Percentiles rank a stretch among this genome's conserved stretches.
Conservation (phyloP, 2,329 filamentous ascomycete species). For the Alternaria ventricosa region DNA sequence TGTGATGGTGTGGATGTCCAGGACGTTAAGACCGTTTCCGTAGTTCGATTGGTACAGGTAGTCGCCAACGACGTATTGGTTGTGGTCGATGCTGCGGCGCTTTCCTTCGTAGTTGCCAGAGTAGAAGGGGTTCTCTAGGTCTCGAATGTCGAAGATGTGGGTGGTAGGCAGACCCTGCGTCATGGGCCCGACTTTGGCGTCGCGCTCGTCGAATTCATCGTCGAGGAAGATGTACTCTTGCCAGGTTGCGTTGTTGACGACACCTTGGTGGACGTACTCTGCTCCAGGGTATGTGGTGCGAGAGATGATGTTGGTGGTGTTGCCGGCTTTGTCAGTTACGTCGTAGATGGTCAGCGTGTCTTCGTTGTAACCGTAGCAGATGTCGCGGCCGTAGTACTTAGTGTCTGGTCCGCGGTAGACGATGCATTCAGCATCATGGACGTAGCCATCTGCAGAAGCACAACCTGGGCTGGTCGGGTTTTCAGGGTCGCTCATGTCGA, state of each 20-base stretch:
- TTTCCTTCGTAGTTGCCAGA: constrained; percentile 49
- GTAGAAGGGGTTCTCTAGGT: constrained; percentile 41
- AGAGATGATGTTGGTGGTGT: constrained; percentile 55
- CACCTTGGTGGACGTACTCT: constrained; percentile 63
- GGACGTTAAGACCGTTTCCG: constrained; percentile 46
- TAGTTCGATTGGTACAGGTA: constrained; percentile 51
- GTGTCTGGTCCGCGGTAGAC: constrained; percentile 59
- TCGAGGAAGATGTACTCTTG: constrained; percentile 40
- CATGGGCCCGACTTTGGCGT: constrained; percentile 35
- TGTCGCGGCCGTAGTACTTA: constrained; percentile 56
- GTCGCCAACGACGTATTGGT: constrained; percentile 51
- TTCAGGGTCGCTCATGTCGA: constrained; percentile 60
- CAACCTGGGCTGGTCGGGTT: constrained; percentile 61
- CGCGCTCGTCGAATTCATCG: constrained; percentile 42
- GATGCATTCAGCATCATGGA: constrained; percentile 66
- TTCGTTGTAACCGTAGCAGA: constrained; percentile 64
- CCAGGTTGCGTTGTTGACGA: constrained; percentile 32
- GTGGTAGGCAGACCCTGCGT: constrained; percentile 38
- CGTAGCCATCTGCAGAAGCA: constrained; percentile 61
- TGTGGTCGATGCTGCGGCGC: constrained; percentile 50
- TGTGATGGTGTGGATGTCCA: constrained; percentile 47
- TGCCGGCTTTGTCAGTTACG: constrained; percentile 55
- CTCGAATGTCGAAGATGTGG: constrained; percentile 43
- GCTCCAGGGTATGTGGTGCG: constrained; percentile 60
- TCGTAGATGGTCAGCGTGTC: constrained; percentile 59